Evolutionary conservation across 208 protist genomes (phyloP).

Genomic region (Acanthamoeba culbertsoni): DNA sequence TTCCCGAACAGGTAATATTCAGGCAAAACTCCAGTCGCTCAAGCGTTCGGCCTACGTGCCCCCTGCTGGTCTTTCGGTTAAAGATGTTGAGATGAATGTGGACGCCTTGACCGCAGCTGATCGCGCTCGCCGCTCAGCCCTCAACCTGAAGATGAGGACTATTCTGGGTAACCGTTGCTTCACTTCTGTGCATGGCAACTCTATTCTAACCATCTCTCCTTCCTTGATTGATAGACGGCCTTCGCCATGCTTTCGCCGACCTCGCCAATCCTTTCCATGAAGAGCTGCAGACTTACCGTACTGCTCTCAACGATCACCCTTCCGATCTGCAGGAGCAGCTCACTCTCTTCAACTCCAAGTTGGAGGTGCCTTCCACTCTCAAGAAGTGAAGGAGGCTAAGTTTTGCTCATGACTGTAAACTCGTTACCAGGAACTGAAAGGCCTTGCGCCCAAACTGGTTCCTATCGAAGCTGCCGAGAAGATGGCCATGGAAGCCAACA

Average conservation of each 20-base stretch:
- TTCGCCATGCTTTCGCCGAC: slow-evolving; percentile 61
- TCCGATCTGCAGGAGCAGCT: slow-evolving; percentile 18
- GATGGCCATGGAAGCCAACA: slow-evolving; percentile 43
- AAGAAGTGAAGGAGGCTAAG: background rate
- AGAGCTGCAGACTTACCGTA: background rate
- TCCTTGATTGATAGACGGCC: background rate
- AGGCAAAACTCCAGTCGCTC: slow-evolving; percentile 59
- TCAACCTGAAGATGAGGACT: slow-evolving; percentile 53
- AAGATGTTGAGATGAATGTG: slow-evolving; percentile 54
- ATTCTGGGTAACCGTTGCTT: slow-evolving; percentile 26
- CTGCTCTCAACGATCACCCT: background rate
- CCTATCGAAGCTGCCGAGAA: slow-evolving; percentile 66
- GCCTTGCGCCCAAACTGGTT: background rate
- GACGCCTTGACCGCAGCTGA: slow-evolving; percentile 57
- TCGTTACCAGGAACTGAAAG: slow-evolving; percentile 38
- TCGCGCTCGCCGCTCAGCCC: slow-evolving; percentile 3
- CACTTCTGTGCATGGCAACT: background rate
- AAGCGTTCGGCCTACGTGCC: slow-evolving; percentile 67
- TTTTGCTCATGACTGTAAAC: background rate
- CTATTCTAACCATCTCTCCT: background rate
- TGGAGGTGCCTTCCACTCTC: background rate
- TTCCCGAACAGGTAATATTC: slow-evolving; percentile 49
- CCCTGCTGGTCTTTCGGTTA: slow-evolving; percentile 51
- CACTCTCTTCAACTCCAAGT: background rate
- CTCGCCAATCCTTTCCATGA: slow-evolving; percentile 63